Conservation (phyloP, 768 basidiomycete species). For the Hericium rajendrae region DNA sequence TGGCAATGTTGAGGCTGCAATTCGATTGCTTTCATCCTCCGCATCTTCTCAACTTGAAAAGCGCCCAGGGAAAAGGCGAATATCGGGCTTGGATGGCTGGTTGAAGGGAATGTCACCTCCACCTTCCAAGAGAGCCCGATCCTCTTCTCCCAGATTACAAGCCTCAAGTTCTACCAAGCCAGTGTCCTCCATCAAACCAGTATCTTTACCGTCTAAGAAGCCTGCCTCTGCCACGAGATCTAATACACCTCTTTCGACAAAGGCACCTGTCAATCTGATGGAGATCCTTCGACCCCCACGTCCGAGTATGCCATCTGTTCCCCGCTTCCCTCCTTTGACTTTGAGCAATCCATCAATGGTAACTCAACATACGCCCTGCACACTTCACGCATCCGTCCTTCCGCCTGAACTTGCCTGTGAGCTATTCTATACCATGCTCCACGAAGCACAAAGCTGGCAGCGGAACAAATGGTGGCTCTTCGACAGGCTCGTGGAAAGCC, state of each 20-base stretch:
- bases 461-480: slow-evolving; percentile 81
- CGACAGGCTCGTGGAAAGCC: slow-evolving; percentile 74
- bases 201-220: slow-evolving; percentile 1
- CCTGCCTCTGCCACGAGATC: background rate
- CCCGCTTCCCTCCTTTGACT: slow-evolving; percentile 47
- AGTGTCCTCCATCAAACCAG: background rate
- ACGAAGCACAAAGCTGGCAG: slow-evolving; percentile 51
- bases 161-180: background rate
- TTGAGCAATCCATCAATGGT: slow-evolving; percentile 57
- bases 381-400: slow-evolving; percentile 57
- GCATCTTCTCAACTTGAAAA: background rate
- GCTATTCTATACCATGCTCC: slow-evolving; percentile 65
- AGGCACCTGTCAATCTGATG: slow-evolving; percentile 8
- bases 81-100: slow-evolving; percentile 44
- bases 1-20: slow-evolving; percentile 9
- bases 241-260: background rate
- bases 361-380: slow-evolving; percentile 63
- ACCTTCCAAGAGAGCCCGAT: slow-evolving; percentile 8
- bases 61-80: slow-evolving; percentile 30
- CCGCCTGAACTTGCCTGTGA: slow-evolving; percentile 68
- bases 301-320: slow-evolving; percentile 8
- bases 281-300: slow-evolving; percentile 12
- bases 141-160: background rate
- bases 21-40: background rate
- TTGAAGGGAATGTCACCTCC: slow-evolving; percentile 21